Conservation (phyloP, 441 rosid genomes). For the Erysimum cheiri region DNA sequence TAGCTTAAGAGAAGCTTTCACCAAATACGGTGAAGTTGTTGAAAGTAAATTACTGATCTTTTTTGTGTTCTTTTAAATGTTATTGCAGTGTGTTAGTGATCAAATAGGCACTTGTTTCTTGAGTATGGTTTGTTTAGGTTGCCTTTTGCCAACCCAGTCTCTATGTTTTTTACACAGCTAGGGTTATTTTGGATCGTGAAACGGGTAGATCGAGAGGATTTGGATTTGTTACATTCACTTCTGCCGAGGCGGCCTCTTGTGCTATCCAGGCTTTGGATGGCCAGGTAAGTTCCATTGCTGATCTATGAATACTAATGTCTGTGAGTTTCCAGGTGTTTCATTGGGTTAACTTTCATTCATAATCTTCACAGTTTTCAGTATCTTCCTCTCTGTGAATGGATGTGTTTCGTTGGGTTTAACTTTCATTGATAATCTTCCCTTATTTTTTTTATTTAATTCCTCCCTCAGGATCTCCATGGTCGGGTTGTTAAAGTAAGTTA, state of each 20-base stretch:
- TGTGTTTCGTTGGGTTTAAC: background rate
- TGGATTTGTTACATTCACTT: constrained; percentile 78
- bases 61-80: constrained; percentile 9
- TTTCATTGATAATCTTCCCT: background rate
- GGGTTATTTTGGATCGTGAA: constrained; percentile 87
- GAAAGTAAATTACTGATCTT: constrained; percentile 57
- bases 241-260: constrained; percentile 76
- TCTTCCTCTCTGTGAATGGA: background rate
- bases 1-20: constrained; percentile 68
- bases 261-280: constrained; percentile 98
- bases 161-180: constrained; percentile 53
- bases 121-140: constrained; percentile 8
- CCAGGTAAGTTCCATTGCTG: no score
- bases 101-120: background rate
- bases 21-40: constrained; percentile 78
- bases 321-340: background rate
- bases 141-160: constrained; percentile 13
- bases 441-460: background rate
- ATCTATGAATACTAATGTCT: background rate
- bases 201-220: constrained; percentile 95
- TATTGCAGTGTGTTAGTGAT: constrained; percentile 28
- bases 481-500: constrained; percentile 74
- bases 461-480: constrained; percentile 76
- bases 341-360: background rate
- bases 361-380: constrained; percentile 6